Evolutionary conservation across 2,329 filamentous ascomycete genomes (phyloP).

Genomic region (Thyridium curvatum): DNA sequence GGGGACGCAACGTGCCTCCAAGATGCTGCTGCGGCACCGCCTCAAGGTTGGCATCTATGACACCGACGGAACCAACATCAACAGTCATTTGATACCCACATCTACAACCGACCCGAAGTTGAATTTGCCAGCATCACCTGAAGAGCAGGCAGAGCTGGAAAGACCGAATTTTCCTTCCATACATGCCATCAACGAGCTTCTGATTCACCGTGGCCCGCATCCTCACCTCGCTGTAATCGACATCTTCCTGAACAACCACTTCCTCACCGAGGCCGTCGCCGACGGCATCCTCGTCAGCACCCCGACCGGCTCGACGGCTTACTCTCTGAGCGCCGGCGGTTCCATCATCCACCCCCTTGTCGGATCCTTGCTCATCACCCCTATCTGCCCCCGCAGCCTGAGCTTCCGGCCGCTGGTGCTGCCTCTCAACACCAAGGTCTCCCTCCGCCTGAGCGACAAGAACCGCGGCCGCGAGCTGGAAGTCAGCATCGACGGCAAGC

Average conservation of each 20-base stretch:
- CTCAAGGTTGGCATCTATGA: constrained; percentile 83
- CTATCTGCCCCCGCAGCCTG: constrained; percentile 87
- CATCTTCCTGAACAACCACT: constrained; percentile 81
- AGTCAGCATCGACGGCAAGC: constrained; percentile 72
- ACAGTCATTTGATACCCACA: constrained; percentile 41
- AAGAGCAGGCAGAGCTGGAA: constrained; percentile 6
- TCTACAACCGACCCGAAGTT: constrained; percentile 30
- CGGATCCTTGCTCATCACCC: constrained; percentile 80
- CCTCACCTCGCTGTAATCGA: constrained; percentile 90
- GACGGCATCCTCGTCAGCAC: constrained; percentile 94
- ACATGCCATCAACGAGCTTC: constrained; percentile 88
- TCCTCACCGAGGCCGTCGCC: constrained; percentile 87
- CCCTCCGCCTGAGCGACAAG: constrained; percentile 72
- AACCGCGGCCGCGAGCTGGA: constrained; percentile 72
- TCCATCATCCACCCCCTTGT: constrained; percentile 93
- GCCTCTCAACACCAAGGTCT: constrained; percentile 78
- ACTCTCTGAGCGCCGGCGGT: constrained; percentile 87
- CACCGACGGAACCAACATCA: constrained; percentile 55
- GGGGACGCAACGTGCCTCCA: constrained; percentile 66
- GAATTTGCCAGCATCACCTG: constrained; percentile 5
- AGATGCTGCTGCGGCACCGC: constrained; percentile 79
- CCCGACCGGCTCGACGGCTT: constrained; percentile 91
- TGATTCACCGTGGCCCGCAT: constrained; percentile 83
- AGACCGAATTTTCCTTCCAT: constrained; percentile 30
- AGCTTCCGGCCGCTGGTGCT: constrained; percentile 89